Base-by-base conservation (phyloP, 208 protist genomes). In the Polymyxa betae region DNA sequence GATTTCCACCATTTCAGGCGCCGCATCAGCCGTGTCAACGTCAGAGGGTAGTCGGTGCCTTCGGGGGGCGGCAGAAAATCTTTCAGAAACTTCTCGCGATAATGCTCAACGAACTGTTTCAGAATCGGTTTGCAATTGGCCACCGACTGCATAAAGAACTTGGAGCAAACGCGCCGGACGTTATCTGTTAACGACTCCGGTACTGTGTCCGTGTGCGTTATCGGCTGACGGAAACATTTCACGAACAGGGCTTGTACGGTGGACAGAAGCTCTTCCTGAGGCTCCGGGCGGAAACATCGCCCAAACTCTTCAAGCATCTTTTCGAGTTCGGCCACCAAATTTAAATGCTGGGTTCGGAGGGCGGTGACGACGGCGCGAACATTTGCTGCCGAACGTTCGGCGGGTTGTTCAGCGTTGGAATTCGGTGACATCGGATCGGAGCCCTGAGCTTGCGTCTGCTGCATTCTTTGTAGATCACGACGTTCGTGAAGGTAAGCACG, bases 241-340 rank as follows among this genome's bases (percentile, higher is more conserved):
- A 91, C 77, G 32, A 91, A 89, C 38, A 91, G 77, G 16, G 90
- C 90, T 35, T 91, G 90, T 5, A 91, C 90, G 1, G 90, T 77
- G 32, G 60, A 64, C 38, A 91, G 78, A 38, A 91, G 68, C 66
- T 91, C 90, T 89, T 91, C 90, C 38, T 91, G 60, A 1, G 90
- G 90, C 45, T 91, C 90, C 77, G 90, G 90, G 38, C 87, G 66
- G 90, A 91, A 91, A 32, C 90, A 41, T 20, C 90, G 66, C 29
- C 90, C 87, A 20, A 91, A 54, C n/a, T 91, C 90, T 16, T 91
- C 90, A 10, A 91, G 68, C 90, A 91, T 91, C 35, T 90, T 88
- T 38, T 91, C 90, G 5, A 91, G 29, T 46, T 91, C 90, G 5
- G 49, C 32, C 77, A 91, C 87, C 60, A 91, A 77, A 77, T 46